Base-by-base conservation (phyloP, 495 filamentous ascomycete genomes). In the Tuber indicum region DNA sequence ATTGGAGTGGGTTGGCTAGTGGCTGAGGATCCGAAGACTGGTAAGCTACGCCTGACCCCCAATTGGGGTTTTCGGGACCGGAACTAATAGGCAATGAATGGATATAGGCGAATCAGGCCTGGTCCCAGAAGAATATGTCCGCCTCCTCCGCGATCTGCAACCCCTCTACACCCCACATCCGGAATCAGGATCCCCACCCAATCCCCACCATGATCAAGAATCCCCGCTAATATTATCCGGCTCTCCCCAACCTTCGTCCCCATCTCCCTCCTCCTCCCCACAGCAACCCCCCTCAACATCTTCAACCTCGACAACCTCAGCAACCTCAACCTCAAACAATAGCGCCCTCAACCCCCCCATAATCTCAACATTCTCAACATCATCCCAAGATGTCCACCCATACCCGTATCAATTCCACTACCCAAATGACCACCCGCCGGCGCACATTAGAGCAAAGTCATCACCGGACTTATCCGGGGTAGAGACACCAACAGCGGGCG, bases 1-100 rank as follows among this genome's bases (percentile, higher is more conserved):
- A 94, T 98, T 84, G 94, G 94, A 32, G 93, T 97, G 85, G 96
- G 96, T 66, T 99, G 96, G 96, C 87, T 99, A 58, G 96, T 99
- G 41, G 96, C 96, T 5, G 91, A 96, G 85, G 96, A 99, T 81
- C 96, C 96, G n/a, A 92, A 91, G 83, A 97, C 94, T 4, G 93
- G 91, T 81, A 78, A 70, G 74, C 72, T 49, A 71, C 79, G 44
- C 14, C 75, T 52, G 46, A 42, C 70, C 72, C 46, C 26, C 12
- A 21, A 52, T 14, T 41, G 19, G 52, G 62, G 43, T 71, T 36
- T 47, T 44, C 44, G 23, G 66, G 74, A 78, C 78, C 70, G 62
- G 72, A 70, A 46, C 80, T 82, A 75, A 82, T 44, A 8, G 17
- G 5, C 45, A 69, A 66, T 74, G 1, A 66, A 66, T 32, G n/a